Base-by-base conservation (phyloP, 192 early-diverging fungal species). In the Dimargaris verticillata region DNA sequence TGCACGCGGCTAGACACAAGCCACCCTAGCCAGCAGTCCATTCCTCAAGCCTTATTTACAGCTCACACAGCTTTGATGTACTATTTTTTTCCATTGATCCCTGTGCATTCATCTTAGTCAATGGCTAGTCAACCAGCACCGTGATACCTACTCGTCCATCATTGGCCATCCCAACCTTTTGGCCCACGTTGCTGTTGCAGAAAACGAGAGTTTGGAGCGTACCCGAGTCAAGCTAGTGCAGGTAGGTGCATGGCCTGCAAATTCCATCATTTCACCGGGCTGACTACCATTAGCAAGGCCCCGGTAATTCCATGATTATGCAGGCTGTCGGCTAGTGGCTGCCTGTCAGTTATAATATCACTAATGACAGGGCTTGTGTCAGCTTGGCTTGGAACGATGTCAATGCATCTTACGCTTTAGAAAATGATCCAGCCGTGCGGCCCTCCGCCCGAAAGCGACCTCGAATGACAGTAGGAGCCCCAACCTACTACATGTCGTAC, bases 111-210 rank as follows among this genome's bases (percentile, higher is more conserved):
- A 44, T 20, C 45, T 24, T 70, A 91, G 88, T 68, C 87, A 93
- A 68, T 91, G 88, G 89, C 65, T 82, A n/a, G 73, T 78, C 57
- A 90, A 89, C 67, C 85, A 89, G 62, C 85, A 91, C 55, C 72
- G 91, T 55, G 91, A 93, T 62, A 83, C 77, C 11, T 85, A 83
- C 53, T 86, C 91, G 13, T 84, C 88, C 0, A 79, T 80, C 59
- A 72, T 88, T 61, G 88, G 88, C 44, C 88, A 91, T 66, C 81
- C 82, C 54, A 74, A 80, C n/a, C 71, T 93, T 62, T 49, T 87
- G 11, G 74, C 83, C n/a, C 88, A 88, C 62, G 75, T 88, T 65
- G 82, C 89, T 18, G 78, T 93, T 18, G 89, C 91, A 1, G 87
- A 93, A 64, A 90, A 93, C 70, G 88, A 93, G 66, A 79, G 79